Conservation (phyloP, 495 filamentous ascomycete genomes). For the Tuber calosporum region DNA sequence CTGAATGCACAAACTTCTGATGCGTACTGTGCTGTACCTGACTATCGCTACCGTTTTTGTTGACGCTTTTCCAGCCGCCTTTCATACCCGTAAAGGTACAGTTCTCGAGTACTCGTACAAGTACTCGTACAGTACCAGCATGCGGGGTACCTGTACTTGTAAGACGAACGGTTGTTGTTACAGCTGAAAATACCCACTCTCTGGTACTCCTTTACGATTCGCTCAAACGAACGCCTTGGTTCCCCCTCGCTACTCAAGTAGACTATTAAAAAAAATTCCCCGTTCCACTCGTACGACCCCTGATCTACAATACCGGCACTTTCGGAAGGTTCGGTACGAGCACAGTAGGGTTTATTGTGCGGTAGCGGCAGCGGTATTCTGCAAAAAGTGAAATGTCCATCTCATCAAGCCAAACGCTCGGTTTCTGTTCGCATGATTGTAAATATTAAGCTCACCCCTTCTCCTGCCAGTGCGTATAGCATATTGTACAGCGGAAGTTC, state of each 20-base stretch:
- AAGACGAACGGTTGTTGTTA: not conserved
- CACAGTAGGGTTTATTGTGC: too few relatives aligned
- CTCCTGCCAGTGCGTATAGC: not conserved
- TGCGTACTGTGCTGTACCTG: not conserved
- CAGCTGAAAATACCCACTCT: not conserved
- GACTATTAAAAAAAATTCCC: slow-evolving; percentile 2
- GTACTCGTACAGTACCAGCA: too few relatives aligned
- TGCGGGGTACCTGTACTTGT: not conserved
- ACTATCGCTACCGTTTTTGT: not conserved
- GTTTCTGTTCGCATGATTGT: not conserved
- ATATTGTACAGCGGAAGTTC: not conserved
- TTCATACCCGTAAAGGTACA: too few relatives aligned
- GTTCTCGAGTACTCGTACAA: too few relatives aligned
- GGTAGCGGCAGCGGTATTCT: not conserved
- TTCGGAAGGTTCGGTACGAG: not conserved
- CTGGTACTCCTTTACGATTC: not conserved
- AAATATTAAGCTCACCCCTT: not conserved
- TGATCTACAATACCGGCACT: not conserved
- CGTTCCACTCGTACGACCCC: not conserved
- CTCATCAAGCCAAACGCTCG: not conserved
- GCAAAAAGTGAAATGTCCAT: not conserved
- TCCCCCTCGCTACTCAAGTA: not conserved
- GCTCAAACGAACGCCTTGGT: not conserved
- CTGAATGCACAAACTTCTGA: not conserved
- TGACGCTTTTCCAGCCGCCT: too few relatives aligned